These are phyloP conservation scores for Diaporthe ampelina DNA, from an alignment of 2,329 filamentous ascomycete species.

Conservation along the genomic window DNA sequence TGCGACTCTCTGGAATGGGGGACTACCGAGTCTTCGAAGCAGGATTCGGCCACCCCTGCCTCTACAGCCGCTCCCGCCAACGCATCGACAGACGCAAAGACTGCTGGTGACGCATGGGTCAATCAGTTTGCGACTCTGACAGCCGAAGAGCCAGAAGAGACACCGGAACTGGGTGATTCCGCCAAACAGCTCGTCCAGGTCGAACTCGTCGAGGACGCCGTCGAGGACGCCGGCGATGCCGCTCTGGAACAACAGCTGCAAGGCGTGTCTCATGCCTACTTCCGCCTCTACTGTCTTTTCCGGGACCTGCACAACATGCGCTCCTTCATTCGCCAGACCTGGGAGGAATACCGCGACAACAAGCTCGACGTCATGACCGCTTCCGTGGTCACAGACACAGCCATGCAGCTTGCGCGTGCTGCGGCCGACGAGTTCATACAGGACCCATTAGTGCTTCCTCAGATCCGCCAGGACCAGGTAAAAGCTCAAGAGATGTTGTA, in stretches of 20 bases:
- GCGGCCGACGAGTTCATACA: background rate
- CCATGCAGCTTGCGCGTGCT: background rate
- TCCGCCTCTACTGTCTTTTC: conserved; percentile 5
- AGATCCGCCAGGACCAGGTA: background rate
- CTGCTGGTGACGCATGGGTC: background rate
- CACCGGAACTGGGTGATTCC: background rate
- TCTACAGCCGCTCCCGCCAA: background rate
- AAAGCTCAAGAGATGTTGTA: background rate
- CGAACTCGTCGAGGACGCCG: background rate
- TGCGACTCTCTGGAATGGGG: conserved; percentile 14
- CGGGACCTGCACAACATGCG: conserved; percentile 10
- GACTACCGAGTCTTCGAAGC: background rate
- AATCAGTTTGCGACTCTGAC: background rate
- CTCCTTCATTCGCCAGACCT: background rate
- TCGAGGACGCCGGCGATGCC: background rate
- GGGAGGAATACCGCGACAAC: conserved; percentile 15
- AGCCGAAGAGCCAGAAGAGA: background rate
- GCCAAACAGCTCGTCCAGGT: background rate
- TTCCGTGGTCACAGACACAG: conserved; percentile 7
- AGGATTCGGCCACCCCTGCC: background rate
- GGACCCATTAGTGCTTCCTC: background rate
- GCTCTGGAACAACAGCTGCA: background rate
- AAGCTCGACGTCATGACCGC: conserved; percentile 8
- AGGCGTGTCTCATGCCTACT: background rate
- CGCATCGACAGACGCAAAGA: background rate